Evolutionary conservation across 2,329 filamentous ascomycete species (phyloP).

Genomic region (Fonsecaea erecta): DNA sequence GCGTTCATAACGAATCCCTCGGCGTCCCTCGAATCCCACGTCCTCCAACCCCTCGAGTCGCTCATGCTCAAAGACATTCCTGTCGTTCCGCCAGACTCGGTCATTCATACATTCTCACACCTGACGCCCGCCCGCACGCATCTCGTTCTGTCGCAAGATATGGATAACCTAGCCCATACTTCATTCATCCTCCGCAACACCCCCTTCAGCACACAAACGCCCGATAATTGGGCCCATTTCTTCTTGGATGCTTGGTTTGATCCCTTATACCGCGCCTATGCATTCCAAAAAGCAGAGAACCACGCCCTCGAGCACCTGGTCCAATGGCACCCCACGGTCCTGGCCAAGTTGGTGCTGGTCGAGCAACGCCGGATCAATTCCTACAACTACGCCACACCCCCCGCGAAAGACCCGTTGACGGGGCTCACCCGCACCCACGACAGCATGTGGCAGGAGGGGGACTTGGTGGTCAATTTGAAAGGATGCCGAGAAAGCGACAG

Average conservation of each 20-base stretch:
- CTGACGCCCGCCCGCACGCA: slow-evolving; percentile 78
- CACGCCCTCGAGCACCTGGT: slow-evolving; percentile 89
- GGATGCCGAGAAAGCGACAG: slow-evolving; percentile 66
- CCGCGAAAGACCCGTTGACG: slow-evolving; percentile 43
- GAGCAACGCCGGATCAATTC: slow-evolving; percentile 83
- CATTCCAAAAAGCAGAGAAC: slow-evolving; percentile 91
- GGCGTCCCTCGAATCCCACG: slow-evolving; percentile 69
- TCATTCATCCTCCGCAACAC: slow-evolving; percentile 72
- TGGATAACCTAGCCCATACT: slow-evolving; percentile 72
- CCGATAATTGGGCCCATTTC: slow-evolving; percentile 86
- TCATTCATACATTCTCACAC: slow-evolving; percentile 91
- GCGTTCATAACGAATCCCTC: slow-evolving; percentile 85
- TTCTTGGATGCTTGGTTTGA: slow-evolving; percentile 97
- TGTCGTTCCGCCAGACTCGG: slow-evolving; percentile 91
- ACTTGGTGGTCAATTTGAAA: slow-evolving; percentile 79
- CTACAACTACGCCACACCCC: slow-evolving; percentile 60
- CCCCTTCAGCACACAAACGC: slow-evolving; percentile 23
- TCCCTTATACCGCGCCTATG: slow-evolving; percentile 89
- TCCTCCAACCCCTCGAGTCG: slow-evolving; percentile 74
- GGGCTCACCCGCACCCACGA: slow-evolving; percentile 49
- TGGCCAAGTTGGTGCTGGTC: slow-evolving; percentile 87
- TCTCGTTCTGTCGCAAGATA: slow-evolving; percentile 82
- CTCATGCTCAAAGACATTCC: slow-evolving; percentile 84
- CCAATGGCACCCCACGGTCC: slow-evolving; percentile 95
- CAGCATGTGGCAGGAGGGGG: slow-evolving; percentile 76